Percentiles rank a stretch among this genome's conserved stretches.
Conservation (phyloP, 495 filamentous ascomycete genomes). For the Aspergillus baeticus region DNA sequence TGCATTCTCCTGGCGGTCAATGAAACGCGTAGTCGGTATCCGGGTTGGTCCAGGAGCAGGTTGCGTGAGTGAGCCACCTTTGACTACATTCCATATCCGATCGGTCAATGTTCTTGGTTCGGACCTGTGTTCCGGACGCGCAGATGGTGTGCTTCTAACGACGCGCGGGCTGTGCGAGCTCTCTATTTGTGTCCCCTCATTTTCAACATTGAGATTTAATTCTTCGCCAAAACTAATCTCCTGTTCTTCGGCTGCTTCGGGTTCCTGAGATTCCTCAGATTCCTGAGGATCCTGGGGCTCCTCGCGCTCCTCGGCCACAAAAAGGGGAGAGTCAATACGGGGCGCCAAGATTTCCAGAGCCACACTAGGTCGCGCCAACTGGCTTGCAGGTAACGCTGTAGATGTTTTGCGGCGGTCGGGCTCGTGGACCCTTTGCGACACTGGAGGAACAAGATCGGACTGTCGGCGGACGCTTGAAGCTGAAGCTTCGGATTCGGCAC, state of each 20-base stretch:
- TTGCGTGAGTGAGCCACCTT: not conserved
- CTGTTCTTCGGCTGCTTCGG: conserved; percentile 12
- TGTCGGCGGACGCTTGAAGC: conserved; percentile 6
- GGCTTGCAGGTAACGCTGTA: conserved; percentile 5
- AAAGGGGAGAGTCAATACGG: conserved; percentile 7
- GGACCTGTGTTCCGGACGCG: not conserved
- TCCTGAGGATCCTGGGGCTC: too few relatives aligned
- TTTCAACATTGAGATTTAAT: not conserved
- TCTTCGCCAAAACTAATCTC: conserved; percentile 10
- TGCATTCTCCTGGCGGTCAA: conserved; percentile 36
- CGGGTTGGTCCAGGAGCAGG: conserved; percentile 7
- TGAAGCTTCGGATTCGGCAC: not conserved
- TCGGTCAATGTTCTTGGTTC: not conserved
- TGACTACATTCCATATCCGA: conserved; percentile 10
- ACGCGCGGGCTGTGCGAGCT: conserved; percentile 22
- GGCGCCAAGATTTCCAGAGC: conserved; percentile 8
- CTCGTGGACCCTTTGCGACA: not conserved
- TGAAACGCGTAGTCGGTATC: conserved; percentile 19
- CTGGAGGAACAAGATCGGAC: conserved; percentile 12
- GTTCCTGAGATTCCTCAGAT: not conserved
- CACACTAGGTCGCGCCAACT: not conserved
- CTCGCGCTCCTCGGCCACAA: too few relatives aligned
- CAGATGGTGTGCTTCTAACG: not conserved
- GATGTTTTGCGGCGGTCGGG: conserved; percentile 10
- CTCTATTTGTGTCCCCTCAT: conserved; percentile 12